Evolutionary conservation across 169 alveolate genomes (phyloP).

Genomic region (Eimeria maxima): DNA sequence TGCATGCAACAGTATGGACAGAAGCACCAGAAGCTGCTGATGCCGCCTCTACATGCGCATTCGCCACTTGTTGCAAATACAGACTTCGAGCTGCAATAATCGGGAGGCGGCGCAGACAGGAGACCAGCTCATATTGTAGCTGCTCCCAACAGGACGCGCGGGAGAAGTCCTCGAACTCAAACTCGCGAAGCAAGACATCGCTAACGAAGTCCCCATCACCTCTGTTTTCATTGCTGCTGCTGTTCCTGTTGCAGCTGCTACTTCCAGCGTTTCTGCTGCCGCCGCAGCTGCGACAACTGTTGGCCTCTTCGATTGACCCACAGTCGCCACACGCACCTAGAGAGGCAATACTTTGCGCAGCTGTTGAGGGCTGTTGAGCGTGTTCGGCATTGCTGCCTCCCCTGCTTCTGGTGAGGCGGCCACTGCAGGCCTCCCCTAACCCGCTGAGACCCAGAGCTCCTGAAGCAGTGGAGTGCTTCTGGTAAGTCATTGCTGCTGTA

Average conservation of each 20-base stretch:
- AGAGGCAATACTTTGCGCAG: not conserved
- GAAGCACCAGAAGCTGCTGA: not conserved
- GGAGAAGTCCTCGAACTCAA: constrained; percentile 49
- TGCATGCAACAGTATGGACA: not conserved
- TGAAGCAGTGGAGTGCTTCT: not conserved
- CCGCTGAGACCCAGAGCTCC: not conserved
- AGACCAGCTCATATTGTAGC: constrained; percentile 3
- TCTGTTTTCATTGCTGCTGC: not conserved
- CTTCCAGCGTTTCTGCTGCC: not conserved
- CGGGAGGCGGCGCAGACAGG: not conserved
- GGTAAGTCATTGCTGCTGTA: not conserved
- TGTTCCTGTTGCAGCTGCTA: not conserved
- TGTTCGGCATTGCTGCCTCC: too few relatives aligned
- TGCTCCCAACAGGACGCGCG: constrained; percentile 59
- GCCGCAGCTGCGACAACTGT: not conserved
- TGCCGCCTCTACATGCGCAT: constrained; percentile 1
- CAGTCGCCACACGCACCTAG: not conserved
- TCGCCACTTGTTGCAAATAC: constrained; percentile 17
- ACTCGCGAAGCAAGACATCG: constrained; percentile 35
- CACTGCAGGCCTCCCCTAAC: not conserved
- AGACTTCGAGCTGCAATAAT: constrained; percentile 31
- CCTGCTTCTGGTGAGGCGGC: not conserved
- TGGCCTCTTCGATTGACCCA: too few relatives aligned
- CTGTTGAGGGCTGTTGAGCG: not conserved
- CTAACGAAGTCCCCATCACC: not conserved